Percentiles rank a stretch among this genome's conserved stretches.
phyloP scores from a whole-genome alignment of 2,329 filamentous ascomycete species.

The Mycogone perniciosa region DNA sequence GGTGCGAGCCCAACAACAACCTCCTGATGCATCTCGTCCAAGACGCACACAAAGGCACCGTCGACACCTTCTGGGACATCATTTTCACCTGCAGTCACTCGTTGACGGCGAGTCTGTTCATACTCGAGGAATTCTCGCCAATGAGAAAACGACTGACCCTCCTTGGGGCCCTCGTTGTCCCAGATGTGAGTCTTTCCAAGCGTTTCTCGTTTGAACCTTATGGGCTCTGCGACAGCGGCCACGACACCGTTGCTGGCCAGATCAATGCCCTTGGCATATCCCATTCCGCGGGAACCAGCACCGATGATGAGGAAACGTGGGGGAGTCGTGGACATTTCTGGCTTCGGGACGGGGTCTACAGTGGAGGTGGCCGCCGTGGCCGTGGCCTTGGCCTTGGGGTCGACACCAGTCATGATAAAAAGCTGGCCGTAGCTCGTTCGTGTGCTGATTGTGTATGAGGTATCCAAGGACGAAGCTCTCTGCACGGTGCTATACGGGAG shows the following conservation, averaged over 20 bases:
- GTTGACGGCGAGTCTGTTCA: constrained; percentile 56
- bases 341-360: constrained; percentile 31
- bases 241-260: constrained; percentile 61
- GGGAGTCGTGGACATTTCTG: constrained; percentile 41
- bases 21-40: constrained; percentile 83
- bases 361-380: background rate
- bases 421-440: too few relatives aligned
- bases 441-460: background rate
- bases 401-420: constrained; percentile 17
- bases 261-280: constrained; percentile 65
- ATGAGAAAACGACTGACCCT: constrained; percentile 63
- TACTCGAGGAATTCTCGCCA: constrained; percentile 74
- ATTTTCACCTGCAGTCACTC: constrained; percentile 41
- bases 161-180: constrained; percentile 42
- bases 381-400: constrained; percentile 18
- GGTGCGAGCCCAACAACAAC: constrained; percentile 69
- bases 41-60: constrained; percentile 59
- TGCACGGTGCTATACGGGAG: too few relatives aligned
- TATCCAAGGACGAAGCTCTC: constrained; percentile 7
- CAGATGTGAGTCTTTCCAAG: constrained; percentile 72
- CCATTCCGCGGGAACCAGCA: constrained; percentile 70
- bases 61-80: constrained; percentile 50
- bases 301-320: constrained; percentile 74
- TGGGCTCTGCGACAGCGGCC: constrained; percentile 74
- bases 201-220: constrained; percentile 65